Evolutionary conservation across 2,329 filamentous ascomycete species (phyloP).

Genomic region (Cordyceps farinosa): DNA sequence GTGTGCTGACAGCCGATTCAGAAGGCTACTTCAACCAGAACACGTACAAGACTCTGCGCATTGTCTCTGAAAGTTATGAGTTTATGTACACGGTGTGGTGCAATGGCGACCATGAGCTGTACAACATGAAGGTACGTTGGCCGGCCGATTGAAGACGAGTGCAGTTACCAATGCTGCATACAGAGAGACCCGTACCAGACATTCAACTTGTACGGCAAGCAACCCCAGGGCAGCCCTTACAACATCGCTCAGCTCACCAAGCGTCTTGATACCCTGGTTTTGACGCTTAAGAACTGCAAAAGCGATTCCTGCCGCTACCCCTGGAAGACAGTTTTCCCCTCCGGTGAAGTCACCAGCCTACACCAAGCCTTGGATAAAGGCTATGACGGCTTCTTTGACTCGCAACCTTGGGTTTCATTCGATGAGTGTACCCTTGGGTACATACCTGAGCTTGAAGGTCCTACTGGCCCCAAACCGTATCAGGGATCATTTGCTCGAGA

Average conservation of each 20-base stretch:
- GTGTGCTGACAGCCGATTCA: slow-evolving; percentile 25
- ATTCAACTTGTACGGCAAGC: slow-evolving; percentile 21
- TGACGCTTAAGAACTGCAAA: slow-evolving; percentile 59
- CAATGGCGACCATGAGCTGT: slow-evolving; percentile 44
- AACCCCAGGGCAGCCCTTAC: neutral
- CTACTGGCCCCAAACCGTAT: slow-evolving; percentile 28
- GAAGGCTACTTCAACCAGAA: slow-evolving; percentile 32
- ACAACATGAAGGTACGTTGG: slow-evolving; percentile 45
- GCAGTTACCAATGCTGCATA: neutral
- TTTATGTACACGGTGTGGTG: slow-evolving; percentile 56
- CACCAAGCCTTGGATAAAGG: slow-evolving; percentile 44
- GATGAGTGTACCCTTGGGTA: slow-evolving; percentile 52
- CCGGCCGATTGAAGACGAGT: neutral
- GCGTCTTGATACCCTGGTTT: slow-evolving; percentile 55
- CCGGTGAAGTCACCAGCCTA: slow-evolving; percentile 47
- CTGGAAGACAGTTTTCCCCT: slow-evolving; percentile 54
- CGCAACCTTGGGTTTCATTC: slow-evolving; percentile 48
- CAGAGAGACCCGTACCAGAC: slow-evolving; percentile 49
- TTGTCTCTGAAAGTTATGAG: slow-evolving; percentile 45
- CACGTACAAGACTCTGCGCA: slow-evolving; percentile 50
- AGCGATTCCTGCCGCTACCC: slow-evolving; percentile 49
- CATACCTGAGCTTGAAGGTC: slow-evolving; percentile 52
- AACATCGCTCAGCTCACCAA: slow-evolving; percentile 22
- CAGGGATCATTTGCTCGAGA: neutral
- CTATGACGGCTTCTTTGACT: slow-evolving; percentile 51